Base-by-base conservation (phyloP, 2,329 filamentous ascomycete genomes). In the Aureobasidium subglaciale region DNA sequence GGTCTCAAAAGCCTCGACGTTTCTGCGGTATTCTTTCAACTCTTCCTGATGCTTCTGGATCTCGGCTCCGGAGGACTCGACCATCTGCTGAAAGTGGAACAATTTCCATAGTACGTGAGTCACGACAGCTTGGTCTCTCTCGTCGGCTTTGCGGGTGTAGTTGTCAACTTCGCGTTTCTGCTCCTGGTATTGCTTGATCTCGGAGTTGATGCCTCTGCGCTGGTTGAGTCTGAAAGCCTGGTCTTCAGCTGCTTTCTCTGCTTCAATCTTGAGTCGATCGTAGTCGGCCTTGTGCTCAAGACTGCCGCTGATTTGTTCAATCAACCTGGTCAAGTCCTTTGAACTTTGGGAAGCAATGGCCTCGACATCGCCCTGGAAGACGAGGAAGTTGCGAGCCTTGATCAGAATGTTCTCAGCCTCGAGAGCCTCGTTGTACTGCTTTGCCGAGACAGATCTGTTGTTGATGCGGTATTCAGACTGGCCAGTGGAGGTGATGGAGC, bases 361-460 rank as follows among this genome's bases (percentile, higher is more conserved):
- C 71, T 99, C 93, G 16, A 99, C 92, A 68, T 99, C 93, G 62
- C 93, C 95, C 71, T 99, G 93, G 70, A 99, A 99, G 32, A 99
- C 93, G 5, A 99, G 81, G 69, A 99, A 99, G 68, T 99, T 99
- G 62, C 93, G 84, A 30, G 93, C 93, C 71, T 96, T 97, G 77
- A 99, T 97, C 59, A 99, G 76, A 62, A 99, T 99, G 65, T 96
- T 96, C 70, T 99, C 92, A 18, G 84, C 78, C 70, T 99, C 93
- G 13, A 99, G 79, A 2, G 89, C 85, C 57, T 92, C 87, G 68
- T 97, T 97, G 77, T 99, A 99, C 68, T 93, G 86, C 65, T 89
- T 88, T 2, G 91, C 90, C 2, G 85, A 89, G 45, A 99, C 93
- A 34, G 87, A 77, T 49, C 87, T 86, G 63, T 95, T 90, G 73